Conservation (phyloP, 352 stramenopile genomes). For the Albugo candida region DNA sequence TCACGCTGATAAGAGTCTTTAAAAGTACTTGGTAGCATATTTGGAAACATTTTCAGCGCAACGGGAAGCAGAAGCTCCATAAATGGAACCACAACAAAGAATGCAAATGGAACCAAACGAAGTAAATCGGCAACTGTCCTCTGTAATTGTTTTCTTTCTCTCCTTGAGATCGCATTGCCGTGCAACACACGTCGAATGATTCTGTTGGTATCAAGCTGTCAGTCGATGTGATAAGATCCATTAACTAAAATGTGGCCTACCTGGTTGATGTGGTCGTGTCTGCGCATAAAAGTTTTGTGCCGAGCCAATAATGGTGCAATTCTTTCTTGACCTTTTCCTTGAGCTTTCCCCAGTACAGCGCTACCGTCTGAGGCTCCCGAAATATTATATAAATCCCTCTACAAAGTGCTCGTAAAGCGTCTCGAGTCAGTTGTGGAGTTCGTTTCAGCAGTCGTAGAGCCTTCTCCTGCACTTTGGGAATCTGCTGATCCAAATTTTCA, state of each 20-base stretch:
- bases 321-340: constrained; percentile 81
- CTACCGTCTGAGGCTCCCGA: constrained; percentile 37
- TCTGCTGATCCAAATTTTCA: constrained; percentile 50
- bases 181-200: constrained; percentile 83
- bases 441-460: constrained; percentile 47
- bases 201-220: constrained; percentile 3
- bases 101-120: constrained; percentile 92
- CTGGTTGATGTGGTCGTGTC: constrained; percentile 87
- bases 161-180: constrained; percentile 85
- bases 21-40: constrained; percentile 98
- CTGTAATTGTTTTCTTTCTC: constrained; percentile 94
- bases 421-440: constrained; percentile 33
- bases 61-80: constrained; percentile 97
- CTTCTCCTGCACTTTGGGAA: constrained; percentile 52
- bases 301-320: constrained; percentile 93
- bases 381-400: constrained; percentile 36
- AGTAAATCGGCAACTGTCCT: constrained; percentile 92
- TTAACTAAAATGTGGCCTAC: not conserved
- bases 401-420: constrained; percentile 30
- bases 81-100: constrained; percentile 97
- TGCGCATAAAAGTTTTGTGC: constrained; percentile 90
- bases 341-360: constrained; percentile 32
- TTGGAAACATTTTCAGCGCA: constrained; percentile 95
- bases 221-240: not conserved
- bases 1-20: constrained; percentile 89